These are phyloP conservation scores for Phytomonas francai DNA, from an alignment of 208 protist genomes.

Conservation along the genomic window DNA sequence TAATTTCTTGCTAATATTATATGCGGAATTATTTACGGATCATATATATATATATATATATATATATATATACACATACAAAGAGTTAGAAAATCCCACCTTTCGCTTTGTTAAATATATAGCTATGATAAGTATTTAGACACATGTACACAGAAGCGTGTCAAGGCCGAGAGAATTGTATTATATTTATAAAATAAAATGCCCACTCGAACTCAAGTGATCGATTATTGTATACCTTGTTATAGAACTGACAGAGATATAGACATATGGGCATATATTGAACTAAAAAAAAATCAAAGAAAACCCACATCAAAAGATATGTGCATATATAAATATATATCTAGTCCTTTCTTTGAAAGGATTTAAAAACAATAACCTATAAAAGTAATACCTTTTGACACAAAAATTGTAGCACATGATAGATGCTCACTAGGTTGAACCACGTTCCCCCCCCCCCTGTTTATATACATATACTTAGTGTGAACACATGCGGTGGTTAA, in stretches of 20 bases:
- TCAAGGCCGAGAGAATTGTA: background rate
- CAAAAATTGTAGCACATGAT: background rate
- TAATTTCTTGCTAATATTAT: background rate
- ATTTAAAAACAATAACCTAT: background rate
- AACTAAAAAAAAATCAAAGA: conserved; percentile 6
- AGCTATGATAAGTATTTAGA: background rate
- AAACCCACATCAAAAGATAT: background rate
- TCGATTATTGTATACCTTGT: background rate
- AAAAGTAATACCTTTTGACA: background rate
- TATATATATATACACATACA: background rate
- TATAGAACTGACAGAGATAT: conserved; percentile 10
- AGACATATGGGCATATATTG: background rate
- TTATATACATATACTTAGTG: background rate
- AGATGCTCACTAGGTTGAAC: background rate
- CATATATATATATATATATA: background rate
- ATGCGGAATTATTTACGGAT: background rate
- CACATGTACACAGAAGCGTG: background rate
- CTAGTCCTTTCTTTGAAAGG: background rate
- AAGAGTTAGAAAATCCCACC: background rate
- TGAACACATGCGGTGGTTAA: background rate
- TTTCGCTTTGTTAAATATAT: background rate
- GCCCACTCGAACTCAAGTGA: background rate
- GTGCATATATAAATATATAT: conserved; percentile 11
- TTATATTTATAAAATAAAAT: background rate
- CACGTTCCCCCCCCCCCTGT: background rate